Percentiles rank a stretch among this genome's conserved stretches.
phyloP scores from a whole-genome alignment of 2,329 filamentous ascomycete species.

The Onygenales sp. region DNA sequence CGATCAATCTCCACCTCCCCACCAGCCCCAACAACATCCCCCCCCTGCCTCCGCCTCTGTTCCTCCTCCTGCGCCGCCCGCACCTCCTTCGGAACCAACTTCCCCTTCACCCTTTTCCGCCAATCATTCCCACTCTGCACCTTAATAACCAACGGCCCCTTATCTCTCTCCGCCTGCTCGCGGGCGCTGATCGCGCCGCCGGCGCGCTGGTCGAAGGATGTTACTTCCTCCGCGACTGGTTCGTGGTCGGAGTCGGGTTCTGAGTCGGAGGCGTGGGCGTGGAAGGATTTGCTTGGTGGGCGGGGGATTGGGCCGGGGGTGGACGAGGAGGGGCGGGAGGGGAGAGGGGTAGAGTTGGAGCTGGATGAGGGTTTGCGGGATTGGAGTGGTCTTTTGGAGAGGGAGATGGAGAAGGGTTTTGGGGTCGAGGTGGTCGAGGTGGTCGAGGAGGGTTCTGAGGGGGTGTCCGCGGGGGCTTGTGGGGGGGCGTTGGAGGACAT shows the following conservation, averaged over 20 bases:
- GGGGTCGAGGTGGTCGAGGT: slow-evolving; percentile 15
- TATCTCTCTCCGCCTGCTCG: slow-evolving; percentile 28
- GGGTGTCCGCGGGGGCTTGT: too few relatives aligned
- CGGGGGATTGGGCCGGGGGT: slow-evolving; percentile 18
- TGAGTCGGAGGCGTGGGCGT: slow-evolving; percentile 50
- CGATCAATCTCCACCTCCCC: slow-evolving; percentile 40
- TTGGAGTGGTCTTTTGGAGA: slow-evolving; percentile 21
- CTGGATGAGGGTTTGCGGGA: slow-evolving; percentile 18
- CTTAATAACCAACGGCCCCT: slow-evolving; percentile 63
- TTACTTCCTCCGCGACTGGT: slow-evolving; percentile 37
- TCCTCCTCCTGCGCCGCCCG: slow-evolving; percentile 38
- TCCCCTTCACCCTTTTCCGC: slow-evolving; percentile 47
- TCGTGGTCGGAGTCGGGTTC: slow-evolving; percentile 32
- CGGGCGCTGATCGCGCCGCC: slow-evolving; percentile 33
- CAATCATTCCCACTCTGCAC: slow-evolving; percentile 82
- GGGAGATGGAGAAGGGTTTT: slow-evolving; percentile 34
- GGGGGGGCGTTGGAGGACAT: too few relatives aligned
- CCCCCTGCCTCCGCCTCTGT: slow-evolving; percentile 9
- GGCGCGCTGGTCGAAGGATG: slow-evolving; percentile 43
- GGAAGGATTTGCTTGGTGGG: slow-evolving; percentile 24
- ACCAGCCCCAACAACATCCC: slow-evolving; percentile 21
- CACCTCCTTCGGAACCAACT: slow-evolving; percentile 49
- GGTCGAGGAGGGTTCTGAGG: too few relatives aligned
- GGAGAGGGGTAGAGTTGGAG: slow-evolving; percentile 17
- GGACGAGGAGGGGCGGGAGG: slow-evolving; percentile 13